Conservation (phyloP, 2,329 filamentous ascomycete genomes). For the Penicillium freii region DNA sequence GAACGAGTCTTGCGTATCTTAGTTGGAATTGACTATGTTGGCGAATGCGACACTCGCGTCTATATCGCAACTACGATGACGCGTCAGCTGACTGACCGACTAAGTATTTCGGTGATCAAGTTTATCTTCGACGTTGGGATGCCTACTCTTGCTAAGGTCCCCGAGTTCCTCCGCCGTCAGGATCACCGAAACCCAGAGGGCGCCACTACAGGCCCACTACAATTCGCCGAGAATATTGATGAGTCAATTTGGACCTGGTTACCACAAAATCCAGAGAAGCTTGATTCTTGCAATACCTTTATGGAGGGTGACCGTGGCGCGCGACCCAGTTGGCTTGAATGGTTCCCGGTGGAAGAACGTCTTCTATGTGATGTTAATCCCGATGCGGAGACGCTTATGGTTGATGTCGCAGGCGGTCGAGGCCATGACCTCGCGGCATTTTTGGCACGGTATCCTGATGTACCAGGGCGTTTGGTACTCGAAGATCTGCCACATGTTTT, state of each 20-base stretch:
- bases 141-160: neutral
- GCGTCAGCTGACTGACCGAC: neutral
- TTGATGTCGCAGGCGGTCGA: conserved; percentile 21
- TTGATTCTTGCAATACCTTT: conserved; percentile 23
- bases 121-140: neutral
- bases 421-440: conserved; percentile 15
- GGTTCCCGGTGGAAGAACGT: conserved; percentile 24
- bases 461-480: conserved; percentile 13
- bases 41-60: neutral
- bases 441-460: conserved; percentile 5
- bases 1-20: neutral
- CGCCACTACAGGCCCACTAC: conserved; percentile 16
- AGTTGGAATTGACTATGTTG: neutral
- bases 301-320: conserved; percentile 21
- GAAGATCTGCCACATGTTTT: conserved; percentile 17
- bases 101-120: neutral
- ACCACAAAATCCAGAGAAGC: conserved; percentile 6
- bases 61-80: neutral
- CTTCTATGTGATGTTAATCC: conserved; percentile 15
- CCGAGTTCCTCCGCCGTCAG: conserved; percentile 5
- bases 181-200: conserved; percentile 12
- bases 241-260: conserved; percentile 18
- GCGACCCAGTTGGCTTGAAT: conserved; percentile 20
- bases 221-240: conserved; percentile 17
- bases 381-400: conserved; percentile 13